phyloP scores from a whole-genome alignment of 441 rosid genomes.

The Omphalea diandra region DNA sequence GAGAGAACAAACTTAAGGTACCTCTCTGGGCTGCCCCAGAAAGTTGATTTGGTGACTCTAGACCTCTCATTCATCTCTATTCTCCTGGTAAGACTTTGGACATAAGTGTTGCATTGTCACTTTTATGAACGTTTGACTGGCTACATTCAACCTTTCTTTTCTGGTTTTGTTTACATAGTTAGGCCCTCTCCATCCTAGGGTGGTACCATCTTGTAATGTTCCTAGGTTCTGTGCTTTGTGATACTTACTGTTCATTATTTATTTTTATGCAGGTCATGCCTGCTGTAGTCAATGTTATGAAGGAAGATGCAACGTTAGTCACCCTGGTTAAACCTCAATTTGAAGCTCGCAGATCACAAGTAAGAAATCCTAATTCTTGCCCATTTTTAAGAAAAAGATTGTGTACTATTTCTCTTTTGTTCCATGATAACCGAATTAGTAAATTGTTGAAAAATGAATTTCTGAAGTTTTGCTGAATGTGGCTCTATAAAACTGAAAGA shows the following conservation, averaged over 20 bases:
- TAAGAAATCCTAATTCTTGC: conserved; percentile 26
- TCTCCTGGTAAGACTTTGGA: conserved; percentile 54
- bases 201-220: neutral
- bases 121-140: neutral
- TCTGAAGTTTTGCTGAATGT: neutral
- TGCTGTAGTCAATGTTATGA: conserved; percentile 83
- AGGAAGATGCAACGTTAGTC: conserved; percentile 65
- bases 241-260: neutral
- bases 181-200: neutral
- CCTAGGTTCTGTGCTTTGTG: neutral
- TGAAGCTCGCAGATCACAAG: conserved; percentile 94
- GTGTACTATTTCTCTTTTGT: neutral
- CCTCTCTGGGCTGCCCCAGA: conserved; percentile 77
- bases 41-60: conserved; percentile 88
- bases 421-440: neutral
- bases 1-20: conserved; percentile 88
- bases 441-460: neutral
- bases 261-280: conserved; percentile 75
- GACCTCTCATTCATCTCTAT: conserved; percentile 97
- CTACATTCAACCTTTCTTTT: neutral
- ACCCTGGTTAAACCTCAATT: conserved; percentile 92
- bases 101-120: neutral
- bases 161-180: neutral
- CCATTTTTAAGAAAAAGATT: neutral
- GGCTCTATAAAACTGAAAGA: conserved; percentile 9